A percentile compares a stretch with the other conserved stretches of the same genome.
These are phyloP conservation scores for Piper betle DNA, from an alignment of 164 flowering plant species.

Conservation along the genomic window DNA sequence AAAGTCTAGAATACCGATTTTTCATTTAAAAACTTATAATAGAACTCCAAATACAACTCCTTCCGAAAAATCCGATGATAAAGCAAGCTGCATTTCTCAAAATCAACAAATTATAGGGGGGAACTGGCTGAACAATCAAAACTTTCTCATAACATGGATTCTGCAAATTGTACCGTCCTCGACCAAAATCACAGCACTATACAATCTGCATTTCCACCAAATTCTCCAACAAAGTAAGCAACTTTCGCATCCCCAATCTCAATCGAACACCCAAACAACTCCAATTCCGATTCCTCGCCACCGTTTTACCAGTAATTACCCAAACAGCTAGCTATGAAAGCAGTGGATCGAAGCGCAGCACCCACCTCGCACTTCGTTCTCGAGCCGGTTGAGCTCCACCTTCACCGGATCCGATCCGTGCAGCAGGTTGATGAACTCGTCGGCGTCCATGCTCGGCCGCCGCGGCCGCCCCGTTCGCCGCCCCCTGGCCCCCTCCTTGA, in stretches of 20 bases:
- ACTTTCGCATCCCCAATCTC: not conserved
- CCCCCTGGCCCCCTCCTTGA: not conserved
- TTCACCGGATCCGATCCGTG: constrained; percentile 66
- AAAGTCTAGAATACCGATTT: too few relatives aligned
- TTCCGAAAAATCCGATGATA: too few relatives aligned
- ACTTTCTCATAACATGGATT: not conserved
- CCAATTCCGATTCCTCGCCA: too few relatives aligned
- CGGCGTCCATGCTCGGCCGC: constrained; percentile 16
- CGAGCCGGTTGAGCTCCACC: constrained; percentile 59
- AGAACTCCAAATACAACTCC: not conserved
- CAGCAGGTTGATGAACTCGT: constrained; percentile 37
- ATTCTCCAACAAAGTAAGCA: not conserved
- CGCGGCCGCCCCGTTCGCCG: not conserved
- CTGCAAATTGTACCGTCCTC: not conserved
- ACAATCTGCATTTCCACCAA: not conserved
- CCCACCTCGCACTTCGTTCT: constrained; percentile 53
- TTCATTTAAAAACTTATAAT: too few relatives aligned
- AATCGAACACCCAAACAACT: not conserved
- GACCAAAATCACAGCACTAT: not conserved
- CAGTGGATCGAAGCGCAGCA: not conserved
- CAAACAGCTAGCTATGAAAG: not conserved
- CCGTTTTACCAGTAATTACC: not conserved
- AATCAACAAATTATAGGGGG: not conserved
- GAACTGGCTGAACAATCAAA: not conserved
- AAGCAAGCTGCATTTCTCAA: not conserved